phyloP scores from a whole-genome alignment of 2,329 filamentous ascomycete species.

The Torrubiella hemipterigena region DNA sequence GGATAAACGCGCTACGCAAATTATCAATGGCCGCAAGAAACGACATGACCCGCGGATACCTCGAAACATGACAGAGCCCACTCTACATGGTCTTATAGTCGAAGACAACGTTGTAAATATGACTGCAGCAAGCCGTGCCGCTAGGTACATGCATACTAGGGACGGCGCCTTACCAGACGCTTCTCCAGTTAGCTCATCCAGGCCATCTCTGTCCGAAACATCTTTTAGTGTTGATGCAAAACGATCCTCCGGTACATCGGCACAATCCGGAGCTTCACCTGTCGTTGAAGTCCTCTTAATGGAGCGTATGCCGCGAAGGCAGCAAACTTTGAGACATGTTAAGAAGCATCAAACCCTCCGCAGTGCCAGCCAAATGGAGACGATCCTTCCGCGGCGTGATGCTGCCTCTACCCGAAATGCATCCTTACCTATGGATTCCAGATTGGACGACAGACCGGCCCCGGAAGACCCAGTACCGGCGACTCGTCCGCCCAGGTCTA shows the following conservation, averaged over 20 bases:
- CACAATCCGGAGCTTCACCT: conserved; percentile 41
- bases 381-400: too few species aligned
- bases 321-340: conserved; percentile 46
- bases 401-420: conserved; percentile 4
- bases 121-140: conserved; percentile 36
- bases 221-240: conserved; percentile 30
- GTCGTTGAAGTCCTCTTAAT: conserved; percentile 46
- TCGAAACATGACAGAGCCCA: conserved; percentile 10
- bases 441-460: too few species aligned
- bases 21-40: conserved; percentile 40
- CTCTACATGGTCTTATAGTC: conserved; percentile 24
- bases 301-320: conserved; percentile 29
- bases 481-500: conserved; percentile 26
- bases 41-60: conserved; percentile 15
- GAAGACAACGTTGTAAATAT: conserved; percentile 36
- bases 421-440: neutral
- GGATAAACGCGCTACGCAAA: conserved; percentile 40
- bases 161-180: conserved; percentile 26
- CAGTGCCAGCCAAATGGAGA: too few species aligned
- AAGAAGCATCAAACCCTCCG: conserved; percentile 41
- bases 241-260: conserved; percentile 42
- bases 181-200: conserved; percentile 17
- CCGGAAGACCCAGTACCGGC: neutral
- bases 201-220: conserved; percentile 24
- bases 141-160: conserved; percentile 33